Evolutionary conservation across 768 basidiomycete genomes (phyloP), one percentile per base, ranked within the genome.

Genomic region (Boletales sp.): DNA sequence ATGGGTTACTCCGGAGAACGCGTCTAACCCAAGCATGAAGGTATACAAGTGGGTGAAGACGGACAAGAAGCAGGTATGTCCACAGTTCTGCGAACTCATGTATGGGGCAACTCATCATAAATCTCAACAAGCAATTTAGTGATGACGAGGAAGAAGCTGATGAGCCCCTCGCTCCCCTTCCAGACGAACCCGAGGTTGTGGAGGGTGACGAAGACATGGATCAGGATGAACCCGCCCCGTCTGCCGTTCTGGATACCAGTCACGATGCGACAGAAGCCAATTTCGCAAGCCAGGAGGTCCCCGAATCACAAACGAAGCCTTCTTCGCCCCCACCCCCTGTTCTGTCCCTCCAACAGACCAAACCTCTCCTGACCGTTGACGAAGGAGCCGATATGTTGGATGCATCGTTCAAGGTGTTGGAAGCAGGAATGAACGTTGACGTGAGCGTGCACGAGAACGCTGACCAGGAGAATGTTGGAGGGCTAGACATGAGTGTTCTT

Each of bases 81-180:
- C 2, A 17, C 14, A 36, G 17, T n/a, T 45, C 41, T 38, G 41
- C 21, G 10, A 46, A 36, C 19, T 35, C 43, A 40, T 38, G 18
- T 29, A 34, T 24, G 24, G 29, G 32, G 45, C 34, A 13, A 34
- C 49, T 49, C 27, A 40, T 49, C 37, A 41, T 29, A 40, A 44
- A 40, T 41, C 39, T 46, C 32, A 53, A 45, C 53, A 64, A 93
- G 90, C 87, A 90, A 77, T 93, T 92, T 59, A 90, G 86, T 60
- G 90, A 92, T 60, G 87, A 91, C 51, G 90, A 92, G 60, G 86
- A 80, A 44, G 86, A 83, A 54, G 80, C 72, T 0, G 87, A 92
- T 57, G 87, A 88, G 59, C 88, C 89, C 13, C 75, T 92, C 21
- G 90, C 82, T 1, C 90, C 90, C 15, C 72, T 92, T 38, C 90